Base-by-base conservation (phyloP, 495 filamentous ascomycete species). In the Aspergillus kassunensis region DNA sequence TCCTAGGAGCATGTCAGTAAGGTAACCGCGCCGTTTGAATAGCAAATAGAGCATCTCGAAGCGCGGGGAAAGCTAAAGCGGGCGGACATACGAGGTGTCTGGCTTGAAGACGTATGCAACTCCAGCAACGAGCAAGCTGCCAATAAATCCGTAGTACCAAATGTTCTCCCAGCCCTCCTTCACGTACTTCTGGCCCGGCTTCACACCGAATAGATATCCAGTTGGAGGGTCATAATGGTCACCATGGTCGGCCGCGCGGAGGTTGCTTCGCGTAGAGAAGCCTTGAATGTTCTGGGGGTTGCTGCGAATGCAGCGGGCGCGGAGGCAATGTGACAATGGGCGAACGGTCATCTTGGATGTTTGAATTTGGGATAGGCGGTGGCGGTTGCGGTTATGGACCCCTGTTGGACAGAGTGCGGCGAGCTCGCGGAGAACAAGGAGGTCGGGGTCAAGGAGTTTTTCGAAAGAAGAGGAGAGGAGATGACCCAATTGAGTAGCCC, bases 41-140 rank as follows among this genome's bases (percentile, higher is more conserved):
- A 49, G 51, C 18, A 6, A 24, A 23, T 6, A 40, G 42, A 51
- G 44, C 21, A 53, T 43, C 9, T 16, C 9, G 41, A 16, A 44
- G 6, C 10, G 29, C 18, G 19, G 41, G 19, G 15, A 48, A 44
- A 51, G 39, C 31, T 19, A 44, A 39, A 40, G 10, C 46, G 45
- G 44, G 49, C 48, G 12, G 35, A 89, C 92, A 72, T 79, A 98
- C 93, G 89, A 95, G 44, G 91, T 97, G 78, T 98, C 93, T 20
- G 93, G 93, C 83, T 98, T 98, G 65, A 90, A 97, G 44, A 89
- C 88, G 78, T 97, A 96, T 58, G 83, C 90, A 29, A 97, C 78
- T 48, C 80, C 82, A 29, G 84, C 86, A 36, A 90, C 73, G 12
- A 78, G 68, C 50, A 97, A 66, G 60, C 84, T 87, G n/a, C 91